These are phyloP conservation scores for Mitragyna speciosa DNA, from an alignment of 257 asterid genomes.

Conservation along the genomic window DNA sequence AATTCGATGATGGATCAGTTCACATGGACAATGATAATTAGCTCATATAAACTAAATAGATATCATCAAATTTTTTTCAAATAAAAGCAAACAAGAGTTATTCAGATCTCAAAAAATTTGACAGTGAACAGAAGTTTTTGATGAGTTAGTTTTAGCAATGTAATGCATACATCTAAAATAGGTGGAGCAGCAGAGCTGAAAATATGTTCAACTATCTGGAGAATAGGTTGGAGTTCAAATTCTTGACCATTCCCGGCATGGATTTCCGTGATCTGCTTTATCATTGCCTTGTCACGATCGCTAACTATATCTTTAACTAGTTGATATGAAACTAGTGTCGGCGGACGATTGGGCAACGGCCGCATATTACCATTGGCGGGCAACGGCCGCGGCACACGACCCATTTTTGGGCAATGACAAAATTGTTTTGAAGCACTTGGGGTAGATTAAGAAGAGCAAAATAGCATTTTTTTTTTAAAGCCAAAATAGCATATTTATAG, in stretches of 20 bases:
- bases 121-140: background rate
- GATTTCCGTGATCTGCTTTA: constrained; percentile 8
- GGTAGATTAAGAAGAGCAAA: background rate
- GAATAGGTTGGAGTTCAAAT: constrained; percentile 5
- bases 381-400: too few species aligned
- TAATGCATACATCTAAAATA: background rate
- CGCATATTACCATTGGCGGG: too few species aligned
- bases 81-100: too few species aligned
- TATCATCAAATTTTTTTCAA: too few species aligned
- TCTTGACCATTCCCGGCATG: constrained; percentile 14
- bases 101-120: background rate
- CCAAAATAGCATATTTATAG: background rate
- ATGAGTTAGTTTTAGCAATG: background rate
- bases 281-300: background rate
- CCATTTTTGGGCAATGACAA: background rate
- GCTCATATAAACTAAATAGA: too few species aligned
- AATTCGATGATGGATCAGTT: background rate
- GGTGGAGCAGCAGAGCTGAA: background rate
- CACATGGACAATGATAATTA: background rate
- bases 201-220: constrained; percentile 13
- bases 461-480: too few species aligned
- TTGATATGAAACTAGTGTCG: too few species aligned
- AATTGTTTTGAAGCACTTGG: background rate
- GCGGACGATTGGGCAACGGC: too few species aligned
- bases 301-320: too few species aligned